Evolutionary conservation across 345 rosid species (phyloP), one percentile per base, ranked within the genome.

Genomic region (Dipteronia sinensis): DNA sequence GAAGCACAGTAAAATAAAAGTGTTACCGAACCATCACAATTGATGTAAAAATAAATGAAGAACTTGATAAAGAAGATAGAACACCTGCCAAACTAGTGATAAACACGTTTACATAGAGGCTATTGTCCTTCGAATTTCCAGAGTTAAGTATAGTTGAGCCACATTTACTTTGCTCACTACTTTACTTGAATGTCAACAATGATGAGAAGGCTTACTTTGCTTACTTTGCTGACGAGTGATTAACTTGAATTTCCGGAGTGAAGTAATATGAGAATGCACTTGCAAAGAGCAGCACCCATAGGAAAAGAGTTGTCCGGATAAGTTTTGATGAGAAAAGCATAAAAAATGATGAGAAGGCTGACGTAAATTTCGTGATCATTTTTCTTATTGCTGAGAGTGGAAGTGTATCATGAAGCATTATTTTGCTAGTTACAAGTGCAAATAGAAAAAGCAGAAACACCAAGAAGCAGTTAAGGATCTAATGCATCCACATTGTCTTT

Each of bases 251-350:
- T 34, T 34, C 38, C 38, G 1, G 38, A 34, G 38, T 34, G 6
- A 34, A 91, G 62, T 89, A 88, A 58, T 91, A 91, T 3, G 91
- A 78, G 80, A 89, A 91, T 19, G 90, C 81, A 79, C 86, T 88
- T 31, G 88, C 93, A 69, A 89, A 85, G 77, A 80, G 88, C 4
- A 89, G 78, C 38, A 77, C 51, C 95, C 93, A 91, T 56, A 86
- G 79, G 25, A 88, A 89, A 47, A 82, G 29, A 25, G 93, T 91
- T 67, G 91, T 82, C 77, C 80, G 75, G 51, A 77, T 59, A 59
- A 89, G 78, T 55, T 74, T 79, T 27, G 90, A 65, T 6, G 95
- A 91, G 74, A 91, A 85, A 55, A 91, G 93, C 67, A 29, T 67
- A 46, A 70, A 66, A 68, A 88, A 78, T 1, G 87, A 76, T 10